Evolutionary conservation across 352 stramenopile genomes (phyloP).

Genomic region (Globisporangium mamillatum): DNA sequence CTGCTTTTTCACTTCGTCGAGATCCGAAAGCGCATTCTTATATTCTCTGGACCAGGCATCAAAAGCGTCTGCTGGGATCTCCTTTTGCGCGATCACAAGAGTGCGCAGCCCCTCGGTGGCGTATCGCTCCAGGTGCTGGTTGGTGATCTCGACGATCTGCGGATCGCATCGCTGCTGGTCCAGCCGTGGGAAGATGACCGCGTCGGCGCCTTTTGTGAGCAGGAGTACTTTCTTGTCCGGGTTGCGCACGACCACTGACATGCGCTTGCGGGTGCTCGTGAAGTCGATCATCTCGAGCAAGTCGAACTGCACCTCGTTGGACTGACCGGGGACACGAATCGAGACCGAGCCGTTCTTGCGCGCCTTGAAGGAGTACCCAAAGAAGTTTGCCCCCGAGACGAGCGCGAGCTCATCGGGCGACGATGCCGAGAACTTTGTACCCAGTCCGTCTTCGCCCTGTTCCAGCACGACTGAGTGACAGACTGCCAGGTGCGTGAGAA

Average conservation of each 20-base stretch:
- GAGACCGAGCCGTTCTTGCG: constrained; percentile 62
- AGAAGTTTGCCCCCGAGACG: constrained; percentile 76
- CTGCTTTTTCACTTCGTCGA: constrained; percentile 63
- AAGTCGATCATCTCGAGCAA: constrained; percentile 98
- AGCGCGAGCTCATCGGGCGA: constrained; percentile 82
- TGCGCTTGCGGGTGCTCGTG: constrained; percentile 97
- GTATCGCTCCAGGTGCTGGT: constrained; percentile 80
- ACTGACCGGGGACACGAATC: constrained; percentile 37
- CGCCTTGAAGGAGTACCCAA: constrained; percentile 73
- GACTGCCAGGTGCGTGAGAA: constrained; percentile 77
- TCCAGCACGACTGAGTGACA: constrained; percentile 87
- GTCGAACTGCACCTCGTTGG: constrained; percentile 59
- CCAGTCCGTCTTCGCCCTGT: constrained; percentile 33
- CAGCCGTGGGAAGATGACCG: constrained; percentile 72
- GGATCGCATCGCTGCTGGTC: constrained; percentile 35
- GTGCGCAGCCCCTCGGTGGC: constrained; percentile 85
- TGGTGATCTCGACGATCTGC: constrained; percentile 60
- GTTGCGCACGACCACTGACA: constrained; percentile 95
- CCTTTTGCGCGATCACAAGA: constrained; percentile 85
- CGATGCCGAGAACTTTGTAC: constrained; percentile 68
- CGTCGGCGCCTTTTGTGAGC: constrained; percentile 84
- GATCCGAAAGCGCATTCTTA: constrained; percentile 63
- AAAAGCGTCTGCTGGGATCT: constrained; percentile 65
- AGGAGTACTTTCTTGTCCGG: constrained; percentile 62
- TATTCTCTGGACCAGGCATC: constrained; percentile 74